These are phyloP conservation scores for Agastache rugosa DNA, from an alignment of 257 asterid species.

Conservation along the genomic window DNA sequence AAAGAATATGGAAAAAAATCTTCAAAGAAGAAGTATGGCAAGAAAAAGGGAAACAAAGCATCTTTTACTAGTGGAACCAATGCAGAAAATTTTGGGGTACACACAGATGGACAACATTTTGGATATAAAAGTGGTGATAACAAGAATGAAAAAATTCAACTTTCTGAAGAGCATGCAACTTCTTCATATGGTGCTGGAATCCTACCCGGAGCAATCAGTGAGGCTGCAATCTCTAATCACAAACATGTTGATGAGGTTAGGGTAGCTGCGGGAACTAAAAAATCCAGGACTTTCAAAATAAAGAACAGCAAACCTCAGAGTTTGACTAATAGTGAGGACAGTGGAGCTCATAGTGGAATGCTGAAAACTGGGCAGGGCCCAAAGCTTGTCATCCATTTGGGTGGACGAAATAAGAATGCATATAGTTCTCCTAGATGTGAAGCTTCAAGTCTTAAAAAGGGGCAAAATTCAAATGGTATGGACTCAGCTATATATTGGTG, in stretches of 20 bases:
- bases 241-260: conserved; percentile 60
- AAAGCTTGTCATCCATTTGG: conserved; percentile 89
- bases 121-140: conserved; percentile 45
- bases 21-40: conserved; percentile 66
- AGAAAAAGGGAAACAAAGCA: conserved; percentile 57
- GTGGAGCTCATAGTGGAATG: conserved; percentile 47
- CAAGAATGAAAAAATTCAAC: conserved; percentile 49
- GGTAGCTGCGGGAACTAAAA: conserved; percentile 45
- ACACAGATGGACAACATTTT: conserved; percentile 41
- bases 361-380: conserved; percentile 67
- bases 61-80: conserved; percentile 47
- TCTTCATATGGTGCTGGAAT: conserved; percentile 59
- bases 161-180: conserved; percentile 51
- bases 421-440: conserved; percentile 68
- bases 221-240: conserved; percentile 53
- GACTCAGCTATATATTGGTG: conserved; percentile 18
- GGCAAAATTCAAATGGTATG: conserved; percentile 68
- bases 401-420: conserved; percentile 61
- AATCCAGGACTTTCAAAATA: conserved; percentile 62
- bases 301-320: conserved; percentile 58
- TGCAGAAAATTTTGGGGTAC: conserved; percentile 47
- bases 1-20: conserved; percentile 71
- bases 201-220: conserved; percentile 53
- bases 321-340: conserved; percentile 50
- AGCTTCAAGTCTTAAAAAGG: conserved; percentile 63